A percentile compares a stretch with the other conserved stretches of the same genome.
These are phyloP conservation scores for Tremella fuciformis DNA, from an alignment of 768 basidiomycete genomes.

Conservation along the genomic window DNA sequence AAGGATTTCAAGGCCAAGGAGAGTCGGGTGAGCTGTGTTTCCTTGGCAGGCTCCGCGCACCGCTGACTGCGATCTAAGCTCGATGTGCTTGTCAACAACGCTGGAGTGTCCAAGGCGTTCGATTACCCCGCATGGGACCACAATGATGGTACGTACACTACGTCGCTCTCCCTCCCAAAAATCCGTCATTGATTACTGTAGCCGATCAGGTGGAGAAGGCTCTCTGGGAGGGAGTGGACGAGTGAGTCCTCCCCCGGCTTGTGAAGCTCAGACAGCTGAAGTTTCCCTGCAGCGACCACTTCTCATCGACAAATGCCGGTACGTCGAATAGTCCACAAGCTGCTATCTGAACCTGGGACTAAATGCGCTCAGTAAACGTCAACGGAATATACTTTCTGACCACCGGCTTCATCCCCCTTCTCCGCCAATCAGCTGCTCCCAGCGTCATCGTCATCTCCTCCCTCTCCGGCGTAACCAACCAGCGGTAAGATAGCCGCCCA, in stretches of 20 bases:
- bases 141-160: constrained; percentile 22
- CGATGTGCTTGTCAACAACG: constrained; percentile 42
- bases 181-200: constrained; percentile 2
- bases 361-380: not conserved
- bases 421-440: constrained; percentile 19
- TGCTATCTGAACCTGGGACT: too few relatives aligned
- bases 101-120: constrained; percentile 27
- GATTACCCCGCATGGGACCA: constrained; percentile 21
- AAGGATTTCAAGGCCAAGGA: constrained; percentile 18
- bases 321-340: too few relatives aligned
- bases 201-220: constrained; percentile 12
- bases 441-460: constrained; percentile 28
- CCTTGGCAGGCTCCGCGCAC: too few relatives aligned
- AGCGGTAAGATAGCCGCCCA: constrained; percentile 12
- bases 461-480: constrained; percentile 19
- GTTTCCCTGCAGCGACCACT: too few relatives aligned
- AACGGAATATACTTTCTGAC: constrained; percentile 27
- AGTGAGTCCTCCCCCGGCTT: constrained; percentile 4
- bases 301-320: too few relatives aligned
- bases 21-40: not conserved
- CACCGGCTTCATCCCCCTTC: constrained; percentile 18
- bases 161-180: too few relatives aligned
- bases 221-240: constrained; percentile 10
- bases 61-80: not conserved
- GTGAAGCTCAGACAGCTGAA: too few relatives aligned